Evolutionary conservation across 139 green algal genomes (phyloP), one percentile per base, ranked within the genome.

Genomic region (Raphidocelis subcapitata): DNA sequence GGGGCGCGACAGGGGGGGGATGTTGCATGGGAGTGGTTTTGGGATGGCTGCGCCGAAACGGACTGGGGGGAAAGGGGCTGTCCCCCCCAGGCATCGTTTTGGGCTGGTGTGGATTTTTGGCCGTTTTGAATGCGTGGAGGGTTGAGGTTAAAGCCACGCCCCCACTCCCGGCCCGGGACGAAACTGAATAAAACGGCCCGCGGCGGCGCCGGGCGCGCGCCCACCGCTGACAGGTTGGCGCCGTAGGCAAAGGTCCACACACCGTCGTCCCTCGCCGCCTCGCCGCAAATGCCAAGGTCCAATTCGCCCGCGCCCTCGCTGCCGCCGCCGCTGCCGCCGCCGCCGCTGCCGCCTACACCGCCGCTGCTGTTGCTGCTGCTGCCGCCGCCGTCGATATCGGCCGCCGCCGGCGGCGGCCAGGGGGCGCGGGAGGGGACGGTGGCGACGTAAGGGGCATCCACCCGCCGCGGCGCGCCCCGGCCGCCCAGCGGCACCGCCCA

Each of bases 211-310:
- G n/a, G n/a, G n/a, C n/a, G n/a, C n/a, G n/a, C n/a, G n/a, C n/a
- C n/a, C n/a, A n/a, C n/a, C n/a, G n/a, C n/a, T n/a, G n/a, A 75
- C 62, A 91, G 85, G 80, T 91, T 91, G 8, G 81, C 85, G 1
- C 87, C 87, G 49, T 82, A 92, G 2, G 83, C 79, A 74, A 92
- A 90, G 54, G 83, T 82, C 83, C 85, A 90, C 12, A 88, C 61
- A 21, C 69, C 76, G 60, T 18, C 28, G 18, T n/a, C 32, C 20
- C 51, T 16, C 33, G 60, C 31, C 26, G 69, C 57, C n/a, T n/a
- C n/a, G n/a, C n/a, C n/a, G n/a, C n/a, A n/a, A n/a, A n/a, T n/a
- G 28, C 69, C 69, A 4, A 76, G 20, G 51, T 52, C 69, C 28
- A 60, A 76, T 26, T 35, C 54, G 33, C 28, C 12, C 67, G 4